These are phyloP conservation scores for Scheffersomyces insectosa DNA, from an alignment of 1,139 yeast genomes.

Conservation along the genomic window DNA sequence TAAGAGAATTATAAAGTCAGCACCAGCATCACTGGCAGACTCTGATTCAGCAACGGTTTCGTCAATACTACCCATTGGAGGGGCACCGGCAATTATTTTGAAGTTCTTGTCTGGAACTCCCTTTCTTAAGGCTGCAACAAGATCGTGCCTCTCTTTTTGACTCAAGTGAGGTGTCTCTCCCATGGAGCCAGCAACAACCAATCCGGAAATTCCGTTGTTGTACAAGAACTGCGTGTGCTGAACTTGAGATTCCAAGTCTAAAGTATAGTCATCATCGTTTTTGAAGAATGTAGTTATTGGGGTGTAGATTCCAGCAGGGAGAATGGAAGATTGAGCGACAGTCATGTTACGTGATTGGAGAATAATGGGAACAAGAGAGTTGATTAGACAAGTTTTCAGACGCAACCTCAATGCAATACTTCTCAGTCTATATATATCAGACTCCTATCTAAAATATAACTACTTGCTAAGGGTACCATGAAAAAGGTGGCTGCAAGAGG, in stretches of 20 bases:
- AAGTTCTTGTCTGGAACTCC: slow-evolving; percentile 29
- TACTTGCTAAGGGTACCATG: no score
- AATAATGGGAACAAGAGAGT: not conserved
- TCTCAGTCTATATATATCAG: no score
- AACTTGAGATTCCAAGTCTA: slow-evolving; percentile 45
- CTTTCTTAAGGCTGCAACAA: slow-evolving; percentile 21
- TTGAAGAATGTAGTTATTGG: slow-evolving; percentile 55
- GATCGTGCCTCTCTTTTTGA: slow-evolving; percentile 29
- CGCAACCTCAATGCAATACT: no score
- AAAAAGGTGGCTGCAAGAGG: no score
- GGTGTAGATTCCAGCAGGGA: slow-evolving; percentile 39
- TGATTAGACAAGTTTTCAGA: no score
- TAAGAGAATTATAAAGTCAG: slow-evolving; percentile 32
- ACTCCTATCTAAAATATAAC: no score
- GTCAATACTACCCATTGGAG: slow-evolving; percentile 25
- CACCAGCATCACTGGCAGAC: slow-evolving; percentile 33
- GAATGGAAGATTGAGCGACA: slow-evolving; percentile 1
- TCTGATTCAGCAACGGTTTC: slow-evolving; percentile 33
- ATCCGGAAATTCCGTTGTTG: slow-evolving; percentile 44
- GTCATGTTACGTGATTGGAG: slow-evolving; percentile 3
- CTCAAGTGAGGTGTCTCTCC: slow-evolving; percentile 41
- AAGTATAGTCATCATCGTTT: slow-evolving; percentile 29
- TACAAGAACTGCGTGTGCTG: slow-evolving; percentile 42
- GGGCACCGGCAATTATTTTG: slow-evolving; percentile 38
- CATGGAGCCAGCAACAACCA: slow-evolving; percentile 50